Evolutionary conservation across 768 basidiomycete species (phyloP).

Genomic region (Xerocomus brunneocitrinus): DNA sequence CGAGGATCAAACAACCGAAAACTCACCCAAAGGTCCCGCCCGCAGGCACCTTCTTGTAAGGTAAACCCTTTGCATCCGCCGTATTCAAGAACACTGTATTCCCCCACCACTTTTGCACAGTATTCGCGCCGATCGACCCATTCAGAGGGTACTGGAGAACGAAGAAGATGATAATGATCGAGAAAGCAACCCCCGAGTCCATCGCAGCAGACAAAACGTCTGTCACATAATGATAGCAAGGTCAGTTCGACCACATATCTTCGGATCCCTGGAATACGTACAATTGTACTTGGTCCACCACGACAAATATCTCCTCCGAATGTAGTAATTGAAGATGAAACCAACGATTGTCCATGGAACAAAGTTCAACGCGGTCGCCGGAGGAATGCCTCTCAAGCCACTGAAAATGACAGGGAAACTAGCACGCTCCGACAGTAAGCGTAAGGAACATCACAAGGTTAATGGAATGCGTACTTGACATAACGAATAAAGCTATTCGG

Average conservation of each 20-base stretch:
- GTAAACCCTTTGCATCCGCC: conserved; percentile 20
- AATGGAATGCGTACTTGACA: conserved; percentile 56
- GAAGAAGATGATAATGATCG: conserved; percentile 55
- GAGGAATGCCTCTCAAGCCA: conserved; percentile 58
- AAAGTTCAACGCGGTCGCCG: conserved; percentile 62
- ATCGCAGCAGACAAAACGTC: conserved; percentile 69
- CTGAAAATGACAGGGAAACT: conserved; percentile 49
- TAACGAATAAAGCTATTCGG: conserved; percentile 59
- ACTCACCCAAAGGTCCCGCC: conserved; percentile 29
- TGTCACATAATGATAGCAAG: conserved; percentile 32
- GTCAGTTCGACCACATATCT: conserved; percentile 12
- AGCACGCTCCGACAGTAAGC: not conserved
- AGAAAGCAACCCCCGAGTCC: conserved; percentile 64
- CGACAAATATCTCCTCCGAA: conserved; percentile 56
- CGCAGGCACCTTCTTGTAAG: conserved; percentile 7
- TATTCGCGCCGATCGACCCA: conserved; percentile 52
- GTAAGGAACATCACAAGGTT: conserved; percentile 47
- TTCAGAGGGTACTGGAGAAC: conserved; percentile 59
- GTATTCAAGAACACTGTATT: conserved; percentile 15
- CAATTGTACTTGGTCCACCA: conserved; percentile 63
- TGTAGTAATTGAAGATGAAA: conserved; percentile 60
- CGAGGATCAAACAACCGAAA: not conserved
- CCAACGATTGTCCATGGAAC: conserved; percentile 63
- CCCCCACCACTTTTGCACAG: conserved; percentile 66
- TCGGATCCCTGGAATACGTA: conserved; percentile 11